phyloP scores from a whole-genome alignment of 768 basidiomycete genomes.

The Termitomyces sp. region DNA sequence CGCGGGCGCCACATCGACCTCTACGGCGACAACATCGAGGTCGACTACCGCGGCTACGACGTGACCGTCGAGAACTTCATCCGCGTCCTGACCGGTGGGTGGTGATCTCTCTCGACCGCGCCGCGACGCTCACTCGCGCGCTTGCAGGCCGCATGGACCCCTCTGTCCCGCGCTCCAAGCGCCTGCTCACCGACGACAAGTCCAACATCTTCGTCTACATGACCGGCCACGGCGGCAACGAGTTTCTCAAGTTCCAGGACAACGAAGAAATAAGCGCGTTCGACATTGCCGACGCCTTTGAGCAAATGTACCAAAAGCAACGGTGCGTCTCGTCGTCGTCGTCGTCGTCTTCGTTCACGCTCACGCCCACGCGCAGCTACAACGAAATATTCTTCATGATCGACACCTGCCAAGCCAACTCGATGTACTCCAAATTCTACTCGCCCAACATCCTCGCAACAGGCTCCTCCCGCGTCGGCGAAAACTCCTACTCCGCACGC shows the following conservation, averaged over 20 bases:
- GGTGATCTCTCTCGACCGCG: constrained; percentile 12
- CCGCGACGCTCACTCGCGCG: background rate
- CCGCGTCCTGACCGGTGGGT: constrained; percentile 81
- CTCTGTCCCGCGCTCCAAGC: constrained; percentile 86
- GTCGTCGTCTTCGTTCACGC: background rate
- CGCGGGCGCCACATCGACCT: constrained; percentile 77
- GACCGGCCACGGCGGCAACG: constrained; percentile 98
- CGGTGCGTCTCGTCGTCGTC: constrained; percentile 37
- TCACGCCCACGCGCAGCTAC: constrained; percentile 47
- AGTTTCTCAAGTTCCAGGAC: constrained; percentile 99
- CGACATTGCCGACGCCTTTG: constrained; percentile 96
- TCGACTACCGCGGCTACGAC: constrained; percentile 97
- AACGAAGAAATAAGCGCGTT: constrained; percentile 97
- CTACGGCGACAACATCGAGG: constrained; percentile 96
- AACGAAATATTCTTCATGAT: constrained; percentile 98
- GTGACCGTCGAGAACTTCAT: constrained; percentile 97
- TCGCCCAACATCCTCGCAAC: constrained; percentile 92
- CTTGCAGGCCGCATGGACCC: constrained; percentile 72
- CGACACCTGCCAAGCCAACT: constrained; percentile 97
- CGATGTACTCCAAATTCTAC: constrained; percentile 90
- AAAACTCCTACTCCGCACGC: constrained; percentile 91
- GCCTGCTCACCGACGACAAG: constrained; percentile 82
- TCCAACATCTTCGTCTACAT: constrained; percentile 97
- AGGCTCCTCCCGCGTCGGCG: constrained; percentile 75
- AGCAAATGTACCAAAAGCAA: constrained; percentile 98